Conservation (phyloP, 2,329 filamentous ascomycete genomes). For the Trichoderma sp. region DNA sequence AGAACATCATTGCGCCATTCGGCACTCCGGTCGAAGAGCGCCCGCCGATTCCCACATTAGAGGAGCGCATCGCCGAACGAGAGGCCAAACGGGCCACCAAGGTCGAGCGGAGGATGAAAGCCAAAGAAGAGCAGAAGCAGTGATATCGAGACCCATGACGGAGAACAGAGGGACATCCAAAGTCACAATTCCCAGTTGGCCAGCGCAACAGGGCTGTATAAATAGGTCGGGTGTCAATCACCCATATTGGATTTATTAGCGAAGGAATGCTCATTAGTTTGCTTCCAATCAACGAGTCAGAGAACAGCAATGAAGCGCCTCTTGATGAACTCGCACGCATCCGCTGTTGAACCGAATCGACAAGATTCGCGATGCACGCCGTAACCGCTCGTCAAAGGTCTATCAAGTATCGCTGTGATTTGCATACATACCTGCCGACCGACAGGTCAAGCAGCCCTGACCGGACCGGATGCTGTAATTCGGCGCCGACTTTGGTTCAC, state of each 20-base stretch:
- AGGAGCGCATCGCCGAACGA: conserved; percentile 60
- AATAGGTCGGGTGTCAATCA: conserved; percentile 8
- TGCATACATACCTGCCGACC: not conserved
- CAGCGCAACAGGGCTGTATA: conserved; percentile 11
- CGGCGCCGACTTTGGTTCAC: not conserved
- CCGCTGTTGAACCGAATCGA: not conserved
- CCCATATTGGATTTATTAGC: conserved; percentile 6
- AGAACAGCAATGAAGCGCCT: conserved; percentile 16
- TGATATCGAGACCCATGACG: conserved; percentile 29
- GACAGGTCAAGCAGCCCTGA: not conserved
- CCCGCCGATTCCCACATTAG: conserved; percentile 65
- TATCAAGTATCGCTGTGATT: not conserved
- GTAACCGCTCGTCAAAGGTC: not conserved
- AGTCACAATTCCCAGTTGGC: conserved; percentile 1
- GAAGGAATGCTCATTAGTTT: conserved; percentile 5
- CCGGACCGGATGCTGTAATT: not conserved
- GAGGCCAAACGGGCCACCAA: conserved; percentile 60
- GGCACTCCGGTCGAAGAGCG: conserved; percentile 65
- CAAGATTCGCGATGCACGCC: not conserved
- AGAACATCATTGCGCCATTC: conserved; percentile 70
- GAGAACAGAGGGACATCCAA: not conserved
- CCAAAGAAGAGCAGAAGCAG: conserved; percentile 1
- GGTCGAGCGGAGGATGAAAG: conserved; percentile 51
- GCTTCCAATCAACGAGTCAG: conserved; percentile 9
- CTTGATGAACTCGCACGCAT: conserved; percentile 1